Evolutionary conservation across 2,329 filamentous ascomycete species (phyloP).

Genomic region (Venturia oleaginea): DNA sequence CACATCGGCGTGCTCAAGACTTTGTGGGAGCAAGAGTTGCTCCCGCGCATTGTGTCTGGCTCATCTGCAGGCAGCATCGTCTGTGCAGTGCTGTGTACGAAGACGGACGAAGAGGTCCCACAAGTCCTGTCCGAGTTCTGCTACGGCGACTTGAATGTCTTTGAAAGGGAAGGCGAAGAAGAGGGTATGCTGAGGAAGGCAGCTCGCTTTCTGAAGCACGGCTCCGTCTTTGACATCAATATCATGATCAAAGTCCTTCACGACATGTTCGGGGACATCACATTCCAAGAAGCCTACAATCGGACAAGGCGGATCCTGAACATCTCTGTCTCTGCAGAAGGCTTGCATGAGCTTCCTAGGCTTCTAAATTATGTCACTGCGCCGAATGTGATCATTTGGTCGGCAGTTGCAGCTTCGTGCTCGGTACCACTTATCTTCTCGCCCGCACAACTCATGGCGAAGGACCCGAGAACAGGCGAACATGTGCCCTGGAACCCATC

Average conservation of each 20-base stretch:
- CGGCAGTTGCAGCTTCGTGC: conserved; percentile 89
- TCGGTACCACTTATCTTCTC: conserved; percentile 84
- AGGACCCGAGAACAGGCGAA: conserved; percentile 71
- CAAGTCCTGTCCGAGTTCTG: conserved; percentile 60
- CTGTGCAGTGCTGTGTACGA: conserved; percentile 67
- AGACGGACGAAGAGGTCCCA: conserved; percentile 70
- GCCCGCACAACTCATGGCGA: conserved; percentile 68
- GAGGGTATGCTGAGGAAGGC: conserved; percentile 61
- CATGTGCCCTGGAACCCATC: conserved; percentile 78
- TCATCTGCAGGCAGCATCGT: conserved; percentile 84
- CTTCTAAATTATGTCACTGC: conserved; percentile 89
- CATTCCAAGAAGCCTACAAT: conserved; percentile 93
- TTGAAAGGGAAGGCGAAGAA: conserved; percentile 52
- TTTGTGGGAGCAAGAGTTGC: conserved; percentile 62
- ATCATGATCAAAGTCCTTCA: conserved; percentile 74
- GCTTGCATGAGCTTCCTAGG: conserved; percentile 76
- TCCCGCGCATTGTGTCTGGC: conserved; percentile 80
- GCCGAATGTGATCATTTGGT: conserved; percentile 93
- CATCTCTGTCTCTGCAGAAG: conserved; percentile 83
- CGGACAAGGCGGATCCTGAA: conserved; percentile 87
- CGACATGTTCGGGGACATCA: conserved; percentile 73
- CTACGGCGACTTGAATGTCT: conserved; percentile 72
- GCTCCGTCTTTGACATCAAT: conserved; percentile 77
- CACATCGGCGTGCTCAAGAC: conserved; percentile 82
- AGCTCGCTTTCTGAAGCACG: conserved; percentile 67